These are phyloP conservation scores for Juncus inflexus DNA, from an alignment of 176 grass and related monocot genomes.

Conservation along the genomic window DNA sequence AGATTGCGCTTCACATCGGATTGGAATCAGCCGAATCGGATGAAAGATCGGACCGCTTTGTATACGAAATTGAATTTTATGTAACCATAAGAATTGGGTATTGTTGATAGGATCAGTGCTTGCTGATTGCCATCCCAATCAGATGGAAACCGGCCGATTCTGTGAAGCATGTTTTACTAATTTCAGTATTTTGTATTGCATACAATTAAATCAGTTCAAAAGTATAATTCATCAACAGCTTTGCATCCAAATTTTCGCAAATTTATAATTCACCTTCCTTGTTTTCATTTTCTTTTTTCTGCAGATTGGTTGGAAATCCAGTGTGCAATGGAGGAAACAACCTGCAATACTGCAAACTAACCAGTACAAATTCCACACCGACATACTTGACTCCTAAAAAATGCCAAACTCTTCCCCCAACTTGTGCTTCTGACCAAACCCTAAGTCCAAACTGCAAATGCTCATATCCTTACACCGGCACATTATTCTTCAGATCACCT, in stretches of 20 bases:
- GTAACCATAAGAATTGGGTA: too few relatives aligned
- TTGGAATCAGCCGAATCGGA: too few relatives aligned
- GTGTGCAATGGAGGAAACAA: constrained; percentile 32
- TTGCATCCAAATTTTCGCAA: background rate
- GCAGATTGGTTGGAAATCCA: constrained; percentile 64
- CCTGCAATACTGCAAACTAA: constrained; percentile 29
- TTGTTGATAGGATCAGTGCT: too few relatives aligned
- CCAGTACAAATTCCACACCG: constrained; percentile 13
- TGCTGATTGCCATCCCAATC: too few relatives aligned
- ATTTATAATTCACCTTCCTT: background rate
- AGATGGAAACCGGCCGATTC: too few relatives aligned
- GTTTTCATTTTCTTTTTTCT: background rate
- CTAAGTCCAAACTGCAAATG: constrained; percentile 64
- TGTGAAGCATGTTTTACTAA: too few relatives aligned
- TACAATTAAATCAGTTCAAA: too few relatives aligned
- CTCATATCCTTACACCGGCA: constrained; percentile 64
- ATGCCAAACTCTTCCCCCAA: constrained; percentile 24
- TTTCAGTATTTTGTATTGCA: too few relatives aligned
- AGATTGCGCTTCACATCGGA: too few relatives aligned
- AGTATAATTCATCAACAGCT: too few relatives aligned
- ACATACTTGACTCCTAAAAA: constrained; percentile 42
- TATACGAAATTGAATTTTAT: too few relatives aligned
- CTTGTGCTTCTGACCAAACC: constrained; percentile 33
- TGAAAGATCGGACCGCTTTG: too few relatives aligned
- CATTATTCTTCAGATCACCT: constrained; percentile 60